Base-by-base conservation (phyloP, 352 stramenopile genomes). In the Labyrinthula sp. region DNA sequence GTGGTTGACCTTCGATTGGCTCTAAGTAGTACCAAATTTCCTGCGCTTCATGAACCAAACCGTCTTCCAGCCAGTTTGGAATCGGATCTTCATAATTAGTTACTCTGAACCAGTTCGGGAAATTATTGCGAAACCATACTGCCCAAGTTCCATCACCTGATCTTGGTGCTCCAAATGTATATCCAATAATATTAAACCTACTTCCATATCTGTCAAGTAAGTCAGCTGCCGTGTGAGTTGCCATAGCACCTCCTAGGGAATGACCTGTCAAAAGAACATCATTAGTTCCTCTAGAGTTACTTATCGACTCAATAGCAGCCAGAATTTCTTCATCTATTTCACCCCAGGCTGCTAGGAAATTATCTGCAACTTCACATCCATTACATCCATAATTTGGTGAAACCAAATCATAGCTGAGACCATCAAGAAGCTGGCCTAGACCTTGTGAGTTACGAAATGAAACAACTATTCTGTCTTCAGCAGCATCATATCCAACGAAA, bases 111-210 rank as follows among this genome's bases (percentile, higher is more conserved):
- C 43, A 52, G 10, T 4, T 10, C 3, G 20, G 17, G 23, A 52
- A 25, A 0, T 3, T 0, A 2, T 45, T 10, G 35, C 5, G 24
- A 0, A 35, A 31, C 8, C 17, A 58, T 2, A 1, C 9, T n/a
- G 30, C 30, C 17, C 54, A 57, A 6, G 40, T 12, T 12, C 10
- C 30, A 22, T 57, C 48, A 5, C 48, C 48, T 15, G 56, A 25
- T n/a, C 48, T 40, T 10, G 48, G 48, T 25, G 54, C 40, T 9
- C 48, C 48, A 56, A 57, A 57, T 12, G 48, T 57, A 30, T 57
- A 57, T 3, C 43, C 40, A 12, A 14, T 15, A 9, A 46, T n/a
- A 15, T 28, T 18, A 10, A 18, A 14, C 41, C 34, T 10, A 27
- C 40, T 15, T 20, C 14, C n/a, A n/a, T n/a, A n/a, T 4, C 4